Evolutionary conservation across 306 rosid species (phyloP).

Genomic region (Prunus mira): DNA sequence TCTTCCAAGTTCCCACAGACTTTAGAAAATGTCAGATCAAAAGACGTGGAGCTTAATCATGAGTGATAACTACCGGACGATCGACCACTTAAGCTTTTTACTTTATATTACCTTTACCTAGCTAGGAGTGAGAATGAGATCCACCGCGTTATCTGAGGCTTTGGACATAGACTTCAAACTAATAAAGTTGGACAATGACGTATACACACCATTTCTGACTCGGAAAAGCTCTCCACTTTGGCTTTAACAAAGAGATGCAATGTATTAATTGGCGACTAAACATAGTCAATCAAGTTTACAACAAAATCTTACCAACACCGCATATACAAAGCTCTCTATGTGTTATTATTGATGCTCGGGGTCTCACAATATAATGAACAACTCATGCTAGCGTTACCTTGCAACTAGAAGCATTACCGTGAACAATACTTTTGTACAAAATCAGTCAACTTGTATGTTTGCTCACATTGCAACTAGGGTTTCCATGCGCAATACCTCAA

Average conservation of each 20-base stretch:
- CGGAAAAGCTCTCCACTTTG: background rate
- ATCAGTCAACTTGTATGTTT: background rate
- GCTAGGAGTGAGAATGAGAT: background rate
- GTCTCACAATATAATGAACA: too few species aligned
- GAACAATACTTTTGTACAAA: background rate
- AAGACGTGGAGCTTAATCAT: background rate
- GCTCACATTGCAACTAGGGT: background rate
- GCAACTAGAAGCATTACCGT: too few species aligned
- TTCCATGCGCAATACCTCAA: background rate
- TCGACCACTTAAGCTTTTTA: background rate
- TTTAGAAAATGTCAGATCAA: background rate
- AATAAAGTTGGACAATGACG: background rate
- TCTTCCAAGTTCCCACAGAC: background rate
- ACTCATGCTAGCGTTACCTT: too few species aligned
- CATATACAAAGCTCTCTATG: too few species aligned
- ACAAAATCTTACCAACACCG: too few species aligned
- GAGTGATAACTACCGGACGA: background rate
- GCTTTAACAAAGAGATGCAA: background rate
- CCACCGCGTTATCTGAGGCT: background rate
- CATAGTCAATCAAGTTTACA: too few species aligned
- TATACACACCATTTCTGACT: background rate
- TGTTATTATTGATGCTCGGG: too few species aligned
- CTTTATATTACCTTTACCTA: background rate
- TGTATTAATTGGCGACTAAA: background rate
- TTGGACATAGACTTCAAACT: background rate